A percentile compares a stretch with the other conserved stretches of the same genome.
phyloP scores from a whole-genome alignment of 768 basidiomycete species.

The Tricholoma flavovirens region DNA sequence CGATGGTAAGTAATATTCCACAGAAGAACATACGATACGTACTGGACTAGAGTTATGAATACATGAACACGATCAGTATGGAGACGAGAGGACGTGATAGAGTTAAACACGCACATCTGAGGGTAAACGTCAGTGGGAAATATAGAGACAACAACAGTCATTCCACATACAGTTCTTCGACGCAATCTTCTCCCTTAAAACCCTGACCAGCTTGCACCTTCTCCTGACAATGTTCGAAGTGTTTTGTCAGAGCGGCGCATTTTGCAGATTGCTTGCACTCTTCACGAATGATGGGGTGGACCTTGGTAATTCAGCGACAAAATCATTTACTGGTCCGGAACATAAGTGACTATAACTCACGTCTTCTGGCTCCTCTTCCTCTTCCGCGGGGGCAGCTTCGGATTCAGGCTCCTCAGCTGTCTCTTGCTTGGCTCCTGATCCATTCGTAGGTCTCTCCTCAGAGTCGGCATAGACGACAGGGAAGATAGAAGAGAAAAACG shows the following conservation, averaged over 20 bases:
- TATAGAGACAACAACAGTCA: slow-evolving; percentile 9
- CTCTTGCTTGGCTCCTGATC: slow-evolving; percentile 52
- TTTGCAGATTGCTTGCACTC: slow-evolving; percentile 64
- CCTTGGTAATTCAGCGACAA: slow-evolving; percentile 29
- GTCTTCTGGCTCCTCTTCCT: slow-evolving; percentile 74
- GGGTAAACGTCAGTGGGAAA: slow-evolving; percentile 7
- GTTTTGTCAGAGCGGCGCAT: slow-evolving; percentile 66
- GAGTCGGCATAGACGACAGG: slow-evolving; percentile 40
- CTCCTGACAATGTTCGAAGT: slow-evolving; percentile 89
- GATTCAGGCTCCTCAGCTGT: slow-evolving; percentile 29
- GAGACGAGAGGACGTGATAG: not conserved
- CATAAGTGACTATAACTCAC: slow-evolving; percentile 41
- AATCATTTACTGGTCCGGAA: not conserved
- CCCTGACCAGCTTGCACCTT: slow-evolving; percentile 80
- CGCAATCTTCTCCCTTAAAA: slow-evolving; percentile 87
- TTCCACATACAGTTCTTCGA: slow-evolving; percentile 77
- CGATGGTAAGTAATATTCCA: slow-evolving; percentile 3
- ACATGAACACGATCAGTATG: slow-evolving; percentile 7
- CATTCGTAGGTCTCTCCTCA: slow-evolving; percentile 39
- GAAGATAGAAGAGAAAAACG: slow-evolving; percentile 43
- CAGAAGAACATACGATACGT: slow-evolving; percentile 24
- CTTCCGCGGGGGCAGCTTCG: slow-evolving; percentile 8
- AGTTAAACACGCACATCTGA: slow-evolving; percentile 27
- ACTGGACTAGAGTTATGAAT: slow-evolving; percentile 51
- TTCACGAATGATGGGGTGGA: slow-evolving; percentile 65